phyloP scores from a whole-genome alignment of 768 basidiomycete species.

The Paxillus ammoniavirescens region DNA sequence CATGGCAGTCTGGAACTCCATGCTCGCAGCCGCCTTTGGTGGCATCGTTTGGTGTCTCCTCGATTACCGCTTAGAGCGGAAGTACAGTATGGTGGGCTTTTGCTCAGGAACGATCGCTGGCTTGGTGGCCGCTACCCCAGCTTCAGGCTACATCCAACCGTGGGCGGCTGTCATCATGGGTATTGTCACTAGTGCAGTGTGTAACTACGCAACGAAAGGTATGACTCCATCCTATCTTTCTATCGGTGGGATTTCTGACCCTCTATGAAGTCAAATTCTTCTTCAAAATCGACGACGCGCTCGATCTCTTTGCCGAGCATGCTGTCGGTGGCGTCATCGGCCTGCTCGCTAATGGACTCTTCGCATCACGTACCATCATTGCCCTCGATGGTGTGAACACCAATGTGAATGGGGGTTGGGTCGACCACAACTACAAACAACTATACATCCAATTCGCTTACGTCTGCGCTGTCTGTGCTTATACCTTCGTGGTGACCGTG shows the following conservation, averaged over 20 bases:
- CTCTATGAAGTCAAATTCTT: conserved; percentile 57
- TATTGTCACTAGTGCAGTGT: conserved; percentile 63
- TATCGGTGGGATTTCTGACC: conserved; percentile 9
- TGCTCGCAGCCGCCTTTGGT: conserved; percentile 79
- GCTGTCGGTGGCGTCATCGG: conserved; percentile 83
- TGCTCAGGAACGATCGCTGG: conserved; percentile 88
- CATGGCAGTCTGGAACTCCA: conserved; percentile 85
- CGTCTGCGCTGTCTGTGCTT: conserved; percentile 53
- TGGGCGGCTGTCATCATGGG: conserved; percentile 81
- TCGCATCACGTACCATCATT: conserved; percentile 64
- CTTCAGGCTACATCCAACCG: conserved; percentile 75
- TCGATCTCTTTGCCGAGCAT: conserved; percentile 92
- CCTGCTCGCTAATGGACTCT: conserved; percentile 68
- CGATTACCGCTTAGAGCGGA: conserved; percentile 76
- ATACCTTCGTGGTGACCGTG: conserved; percentile 63
- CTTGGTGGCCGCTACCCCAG: conserved; percentile 85
- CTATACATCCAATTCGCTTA: conserved; percentile 77
- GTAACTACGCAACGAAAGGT: conserved; percentile 86
- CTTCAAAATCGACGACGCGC: conserved; percentile 77
- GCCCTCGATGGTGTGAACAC: conserved; percentile 66
- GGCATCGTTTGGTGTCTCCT: conserved; percentile 82
- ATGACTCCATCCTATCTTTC: conserved; percentile 23
- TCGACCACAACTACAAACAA: conserved; percentile 76
- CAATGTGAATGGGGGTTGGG: conserved; percentile 59
- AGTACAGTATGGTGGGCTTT: conserved; percentile 89